Base-by-base conservation (phyloP, 2,329 filamentous ascomycete species). In the Aspergillus proliferans region DNA sequence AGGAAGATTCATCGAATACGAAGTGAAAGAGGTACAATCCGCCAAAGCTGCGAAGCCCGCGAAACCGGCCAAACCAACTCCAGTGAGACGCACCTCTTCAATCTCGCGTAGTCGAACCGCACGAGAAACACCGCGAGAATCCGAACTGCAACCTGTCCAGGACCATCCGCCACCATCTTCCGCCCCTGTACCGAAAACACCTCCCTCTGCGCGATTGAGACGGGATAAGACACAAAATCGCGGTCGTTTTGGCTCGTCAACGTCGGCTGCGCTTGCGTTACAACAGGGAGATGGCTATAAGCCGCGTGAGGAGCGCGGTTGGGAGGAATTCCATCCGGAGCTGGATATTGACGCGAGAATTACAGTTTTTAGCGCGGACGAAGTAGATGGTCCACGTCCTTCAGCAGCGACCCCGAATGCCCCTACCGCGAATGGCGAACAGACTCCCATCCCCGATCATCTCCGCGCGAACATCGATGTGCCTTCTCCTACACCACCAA, bases 261-360 rank as follows among this genome's bases (percentile, higher is more conserved):
- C 86, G n/a, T 89, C 92, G 10, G 90, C 90, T 24, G 88, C 91
- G 21, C 88, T 91, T 45, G 90, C 89, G 5, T 86, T 93, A 51
- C 88, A 89, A 58, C 90, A 95, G 65, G 91, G 84, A 61, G 93
- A 97, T 74, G 91, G 92, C 45, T 97, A 97, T 72, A 98, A 98
- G 68, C 93, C 93, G 28, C 81, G 93, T 63, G 93, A 98, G 71
- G 93, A 98, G 73, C 84, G 92, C 54, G 88, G 89, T 46, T 98
- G 92, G 90, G 91, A 96, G 63, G 93, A 98, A 67, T 97, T 97
- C 56, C 93, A 98, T 69, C 90, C 89, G 0, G 88, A 96, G 61
- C 81, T 98, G 46, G 91, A 97, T 71, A 90, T 96, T 44, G 89
- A 95, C 49, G 80, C 80, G 10, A 82, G 81, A 3, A 86, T 96